phyloP scores from a whole-genome alignment of 345 rosid genomes.

The Lepidium didymum region DNA sequence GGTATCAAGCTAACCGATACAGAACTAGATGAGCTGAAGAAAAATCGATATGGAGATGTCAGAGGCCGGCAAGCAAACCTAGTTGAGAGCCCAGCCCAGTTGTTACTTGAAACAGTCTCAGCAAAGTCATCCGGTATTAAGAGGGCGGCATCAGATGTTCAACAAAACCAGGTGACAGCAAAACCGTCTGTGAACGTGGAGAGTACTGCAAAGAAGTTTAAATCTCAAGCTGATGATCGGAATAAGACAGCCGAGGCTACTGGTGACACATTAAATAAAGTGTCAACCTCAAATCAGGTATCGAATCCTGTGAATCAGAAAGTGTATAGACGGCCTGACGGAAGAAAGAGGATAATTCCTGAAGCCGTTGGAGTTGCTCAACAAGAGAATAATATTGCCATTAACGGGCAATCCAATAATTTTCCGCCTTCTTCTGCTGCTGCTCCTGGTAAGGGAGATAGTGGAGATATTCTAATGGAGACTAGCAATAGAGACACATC shows the following conservation, averaged over 20 bases:
- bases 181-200: slow-evolving; percentile 52
- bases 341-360: slow-evolving; percentile 96
- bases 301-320: slow-evolving; percentile 89
- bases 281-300: slow-evolving; percentile 36
- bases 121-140: slow-evolving; percentile 63
- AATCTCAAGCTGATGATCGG: slow-evolving; percentile 48
- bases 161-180: slow-evolving; percentile 40
- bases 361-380: slow-evolving; percentile 90
- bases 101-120: slow-evolving; percentile 89
- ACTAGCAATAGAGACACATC: slow-evolving; percentile 36
- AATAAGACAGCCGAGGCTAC: slow-evolving; percentile 38
- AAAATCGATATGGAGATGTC: slow-evolving; percentile 90
- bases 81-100: slow-evolving; percentile 89
- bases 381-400: slow-evolving; percentile 36
- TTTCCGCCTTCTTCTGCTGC: slow-evolving; percentile 36
- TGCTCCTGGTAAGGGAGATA: slow-evolving; percentile 37
- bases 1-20: slow-evolving; percentile 65
- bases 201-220: slow-evolving; percentile 40
- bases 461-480: slow-evolving; percentile 38
- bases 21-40: slow-evolving; percentile 88
- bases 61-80: slow-evolving; percentile 87
- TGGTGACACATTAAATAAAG: slow-evolving; percentile 54
- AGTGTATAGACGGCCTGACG: slow-evolving; percentile 94
- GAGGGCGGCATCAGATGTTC: slow-evolving; percentile 52
- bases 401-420: slow-evolving; percentile 36